These are phyloP conservation scores for Alectoria sarmentosa DNA, from an alignment of 495 filamentous ascomycete species.

Conservation along the genomic window DNA sequence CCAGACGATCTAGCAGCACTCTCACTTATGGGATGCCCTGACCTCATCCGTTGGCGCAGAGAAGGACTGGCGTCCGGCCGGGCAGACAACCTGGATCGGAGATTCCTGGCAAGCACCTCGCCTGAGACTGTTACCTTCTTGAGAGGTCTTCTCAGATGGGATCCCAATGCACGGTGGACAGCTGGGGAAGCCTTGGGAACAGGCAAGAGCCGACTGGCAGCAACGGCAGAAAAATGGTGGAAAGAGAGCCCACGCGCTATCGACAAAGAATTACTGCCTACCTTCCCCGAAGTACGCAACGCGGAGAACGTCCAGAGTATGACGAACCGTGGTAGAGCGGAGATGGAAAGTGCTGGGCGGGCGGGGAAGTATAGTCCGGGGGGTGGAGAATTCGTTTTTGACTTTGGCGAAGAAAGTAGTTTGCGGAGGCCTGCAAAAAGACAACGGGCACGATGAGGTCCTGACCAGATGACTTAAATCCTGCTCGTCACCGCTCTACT, in stretches of 20 bases:
- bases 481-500: neutral
- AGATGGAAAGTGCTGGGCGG: constrained; percentile 20
- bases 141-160: constrained; percentile 28
- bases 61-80: constrained; percentile 26
- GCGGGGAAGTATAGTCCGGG: constrained; percentile 13
- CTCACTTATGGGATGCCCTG: constrained; percentile 30
- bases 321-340: constrained; percentile 19
- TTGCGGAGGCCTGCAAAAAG: constrained; percentile 26
- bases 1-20: constrained; percentile 32
- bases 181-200: constrained; percentile 29
- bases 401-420: constrained; percentile 32
- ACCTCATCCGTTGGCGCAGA: constrained; percentile 30
- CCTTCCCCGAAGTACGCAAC: constrained; percentile 40
- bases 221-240: constrained; percentile 29
- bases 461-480: neutral
- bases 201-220: constrained; percentile 22
- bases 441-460: constrained; percentile 15
- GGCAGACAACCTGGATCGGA: constrained; percentile 29
- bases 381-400: constrained; percentile 33
- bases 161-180: constrained; percentile 29
- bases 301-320: constrained; percentile 15
- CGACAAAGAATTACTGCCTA: constrained; percentile 36
- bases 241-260: constrained; percentile 36
- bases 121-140: constrained; percentile 28
- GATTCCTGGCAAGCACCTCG: constrained; percentile 25